A percentile compares a stretch with the other conserved stretches of the same genome.
Evolutionary conservation across 768 basidiomycete species (phyloP).

Genomic region (Rhizopogon vinicolor): DNA sequence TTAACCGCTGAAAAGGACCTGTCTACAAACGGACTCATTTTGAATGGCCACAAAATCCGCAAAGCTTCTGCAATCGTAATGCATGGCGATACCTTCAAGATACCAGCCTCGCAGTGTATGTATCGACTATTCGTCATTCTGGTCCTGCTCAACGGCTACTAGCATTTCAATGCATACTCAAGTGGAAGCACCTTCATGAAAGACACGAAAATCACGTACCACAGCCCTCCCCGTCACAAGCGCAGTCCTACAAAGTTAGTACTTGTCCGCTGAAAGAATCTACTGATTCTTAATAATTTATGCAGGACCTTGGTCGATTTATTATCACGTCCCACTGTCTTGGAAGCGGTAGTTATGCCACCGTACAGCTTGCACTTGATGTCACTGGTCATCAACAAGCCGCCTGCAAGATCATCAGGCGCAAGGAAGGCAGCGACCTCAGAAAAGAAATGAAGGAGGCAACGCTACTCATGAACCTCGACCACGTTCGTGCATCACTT

Average conservation of each 20-base stretch:
- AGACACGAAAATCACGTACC: slow-evolving; percentile 44
- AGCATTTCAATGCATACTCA: slow-evolving; percentile 68
- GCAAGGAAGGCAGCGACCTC: slow-evolving; percentile 37
- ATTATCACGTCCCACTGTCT: slow-evolving; percentile 76
- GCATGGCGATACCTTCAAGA: slow-evolving; percentile 67
- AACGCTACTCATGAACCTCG: slow-evolving; percentile 61
- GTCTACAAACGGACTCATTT: slow-evolving; percentile 69
- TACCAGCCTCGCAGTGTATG: slow-evolving; percentile 63
- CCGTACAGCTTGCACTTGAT: slow-evolving; percentile 75
- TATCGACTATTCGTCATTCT: slow-evolving; percentile 2
- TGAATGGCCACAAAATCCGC: slow-evolving; percentile 67
- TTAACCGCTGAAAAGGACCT: slow-evolving; percentile 51
- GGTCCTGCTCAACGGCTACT: neutral
- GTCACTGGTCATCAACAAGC: slow-evolving; percentile 61
- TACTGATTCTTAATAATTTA: neutral
- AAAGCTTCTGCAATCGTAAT: slow-evolving; percentile 68
- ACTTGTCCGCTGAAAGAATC: neutral
- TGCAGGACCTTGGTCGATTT: slow-evolving; percentile 60
- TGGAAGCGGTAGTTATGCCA: slow-evolving; percentile 79
- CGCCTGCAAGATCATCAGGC: slow-evolving; percentile 80
- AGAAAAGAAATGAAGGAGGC: slow-evolving; percentile 74
- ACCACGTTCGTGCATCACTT: slow-evolving; percentile 48
- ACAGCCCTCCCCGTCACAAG: slow-evolving; percentile 56
- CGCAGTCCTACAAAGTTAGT: slow-evolving; percentile 50
- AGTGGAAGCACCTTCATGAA: slow-evolving; percentile 48